These are phyloP conservation scores for Boehmeria nivea DNA, from an alignment of 306 rosid species.

Conservation along the genomic window DNA sequence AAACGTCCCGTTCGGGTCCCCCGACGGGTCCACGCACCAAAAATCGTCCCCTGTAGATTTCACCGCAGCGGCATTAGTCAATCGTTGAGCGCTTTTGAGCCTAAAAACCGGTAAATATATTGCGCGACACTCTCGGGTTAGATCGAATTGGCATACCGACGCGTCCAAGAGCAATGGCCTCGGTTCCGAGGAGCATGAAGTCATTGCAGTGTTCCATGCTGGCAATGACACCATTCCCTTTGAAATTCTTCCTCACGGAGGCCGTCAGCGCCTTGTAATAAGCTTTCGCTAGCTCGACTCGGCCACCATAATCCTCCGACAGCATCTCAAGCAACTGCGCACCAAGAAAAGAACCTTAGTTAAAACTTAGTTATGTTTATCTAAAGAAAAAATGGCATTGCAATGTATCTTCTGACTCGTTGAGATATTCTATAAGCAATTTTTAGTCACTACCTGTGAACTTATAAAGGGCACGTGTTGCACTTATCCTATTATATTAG, in stretches of 20 bases:
- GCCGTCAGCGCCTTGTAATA: conserved; percentile 59
- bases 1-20: conserved; percentile 59
- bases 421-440: too few relatives aligned
- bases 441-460: too few relatives aligned
- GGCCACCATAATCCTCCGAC: conserved; percentile 62
- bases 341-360: too few relatives aligned
- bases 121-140: too few relatives aligned
- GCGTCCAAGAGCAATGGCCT: conserved; percentile 64
- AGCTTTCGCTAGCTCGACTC: conserved; percentile 55
- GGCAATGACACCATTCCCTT: conserved; percentile 72
- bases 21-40: conserved; percentile 54
- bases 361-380: too few relatives aligned
- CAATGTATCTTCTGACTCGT: too few relatives aligned
- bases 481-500: too few relatives aligned
- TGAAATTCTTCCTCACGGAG: conserved; percentile 57
- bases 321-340: conserved; percentile 73
- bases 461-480: too few relatives aligned
- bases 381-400: too few relatives aligned
- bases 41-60: conserved; percentile 59
- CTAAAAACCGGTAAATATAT: too few relatives aligned
- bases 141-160: conserved; percentile 37
- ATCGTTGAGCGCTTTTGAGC: too few relatives aligned
- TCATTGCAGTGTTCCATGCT: conserved; percentile 85
- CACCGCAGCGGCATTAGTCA: too few relatives aligned
- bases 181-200: conserved; percentile 75